phyloP scores from a whole-genome alignment of 2,329 filamentous ascomycete genomes.

The Aspergillus flavus region DNA sequence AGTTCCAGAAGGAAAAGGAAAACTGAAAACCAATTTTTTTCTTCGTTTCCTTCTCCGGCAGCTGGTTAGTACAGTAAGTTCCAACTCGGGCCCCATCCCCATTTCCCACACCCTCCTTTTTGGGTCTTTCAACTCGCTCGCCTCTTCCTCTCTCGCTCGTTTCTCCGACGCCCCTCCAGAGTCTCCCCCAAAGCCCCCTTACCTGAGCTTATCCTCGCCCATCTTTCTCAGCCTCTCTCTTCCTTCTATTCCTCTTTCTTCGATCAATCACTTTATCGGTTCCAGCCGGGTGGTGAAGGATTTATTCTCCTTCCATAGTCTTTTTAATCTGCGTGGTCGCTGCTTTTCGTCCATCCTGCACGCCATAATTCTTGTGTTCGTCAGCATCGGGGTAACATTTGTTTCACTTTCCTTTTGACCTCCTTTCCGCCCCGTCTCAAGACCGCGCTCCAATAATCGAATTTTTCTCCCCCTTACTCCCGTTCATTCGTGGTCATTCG shows the following conservation, averaged over 20 bases:
- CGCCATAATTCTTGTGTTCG: background rate
- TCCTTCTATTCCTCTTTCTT: slow-evolving; percentile 17
- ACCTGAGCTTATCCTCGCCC: slow-evolving; percentile 23
- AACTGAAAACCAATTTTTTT: background rate
- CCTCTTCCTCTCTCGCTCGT: slow-evolving; percentile 1
- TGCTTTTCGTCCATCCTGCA: background rate
- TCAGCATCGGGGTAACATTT: slow-evolving; percentile 15
- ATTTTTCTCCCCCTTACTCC: slow-evolving; percentile 22
- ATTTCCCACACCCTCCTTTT: slow-evolving; percentile 11
- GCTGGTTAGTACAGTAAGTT: background rate
- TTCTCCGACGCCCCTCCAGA: slow-evolving; percentile 1
- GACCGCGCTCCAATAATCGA: slow-evolving; percentile 19
- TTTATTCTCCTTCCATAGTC: slow-evolving; percentile 10
- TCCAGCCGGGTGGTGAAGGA: slow-evolving; percentile 7
- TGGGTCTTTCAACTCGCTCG: background rate
- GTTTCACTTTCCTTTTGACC: slow-evolving; percentile 23
- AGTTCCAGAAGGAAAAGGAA: slow-evolving; percentile 22
- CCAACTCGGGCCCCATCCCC: background rate
- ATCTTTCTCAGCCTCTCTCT: slow-evolving; percentile 14
- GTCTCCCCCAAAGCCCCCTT: slow-evolving; percentile 24
- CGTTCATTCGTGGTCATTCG: slow-evolving; percentile 14
- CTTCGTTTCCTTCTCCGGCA: slow-evolving; percentile 5
- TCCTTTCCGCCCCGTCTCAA: slow-evolving; percentile 22
- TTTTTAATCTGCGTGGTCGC: slow-evolving; percentile 7
- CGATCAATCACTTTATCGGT: slow-evolving; percentile 19